A percentile compares a stretch with the other conserved stretches of the same genome.
phyloP scores from a whole-genome alignment of 208 protist species.

The Porcisia hertigi region DNA sequence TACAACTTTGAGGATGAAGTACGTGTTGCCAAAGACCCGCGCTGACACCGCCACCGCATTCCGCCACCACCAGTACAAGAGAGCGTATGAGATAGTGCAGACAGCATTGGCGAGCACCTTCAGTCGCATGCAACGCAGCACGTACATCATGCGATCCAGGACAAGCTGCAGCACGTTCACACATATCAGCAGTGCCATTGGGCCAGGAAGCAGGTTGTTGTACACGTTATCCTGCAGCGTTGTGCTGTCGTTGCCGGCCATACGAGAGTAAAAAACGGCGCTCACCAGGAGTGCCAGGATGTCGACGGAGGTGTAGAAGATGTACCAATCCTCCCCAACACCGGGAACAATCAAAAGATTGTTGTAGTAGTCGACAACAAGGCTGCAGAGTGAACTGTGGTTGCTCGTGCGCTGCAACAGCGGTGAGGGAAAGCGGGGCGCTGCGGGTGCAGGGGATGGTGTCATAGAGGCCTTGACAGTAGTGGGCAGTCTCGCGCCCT shows the following conservation, averaged over 20 bases:
- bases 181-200: conserved; percentile 65
- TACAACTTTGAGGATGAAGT: conserved; percentile 53
- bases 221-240: conserved; percentile 67
- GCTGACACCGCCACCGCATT: conserved; percentile 27
- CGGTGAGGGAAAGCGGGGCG: background rate
- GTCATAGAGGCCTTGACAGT: conserved; percentile 12
- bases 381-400: background rate
- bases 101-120: conserved; percentile 59
- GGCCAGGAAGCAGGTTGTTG: conserved; percentile 73
- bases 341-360: conserved; percentile 48
- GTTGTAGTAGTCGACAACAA: conserved; percentile 17
- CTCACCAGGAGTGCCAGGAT: conserved; percentile 50
- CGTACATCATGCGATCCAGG: conserved; percentile 77
- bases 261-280: conserved; percentile 53
- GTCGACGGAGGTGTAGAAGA: conserved; percentile 57
- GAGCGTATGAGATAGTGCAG: conserved; percentile 40
- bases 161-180: conserved; percentile 64
- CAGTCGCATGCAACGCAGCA: conserved; percentile 38
- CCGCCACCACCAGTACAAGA: conserved; percentile 62
- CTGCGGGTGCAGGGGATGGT: background rate
- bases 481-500: conserved; percentile 14
- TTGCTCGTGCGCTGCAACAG: background rate
- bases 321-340: conserved; percentile 67
- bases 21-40: conserved; percentile 37
- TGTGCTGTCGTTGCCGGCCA: conserved; percentile 35